Conservation (phyloP, 805 yeast genomes). For the Kuraishia capsulata region DNA sequence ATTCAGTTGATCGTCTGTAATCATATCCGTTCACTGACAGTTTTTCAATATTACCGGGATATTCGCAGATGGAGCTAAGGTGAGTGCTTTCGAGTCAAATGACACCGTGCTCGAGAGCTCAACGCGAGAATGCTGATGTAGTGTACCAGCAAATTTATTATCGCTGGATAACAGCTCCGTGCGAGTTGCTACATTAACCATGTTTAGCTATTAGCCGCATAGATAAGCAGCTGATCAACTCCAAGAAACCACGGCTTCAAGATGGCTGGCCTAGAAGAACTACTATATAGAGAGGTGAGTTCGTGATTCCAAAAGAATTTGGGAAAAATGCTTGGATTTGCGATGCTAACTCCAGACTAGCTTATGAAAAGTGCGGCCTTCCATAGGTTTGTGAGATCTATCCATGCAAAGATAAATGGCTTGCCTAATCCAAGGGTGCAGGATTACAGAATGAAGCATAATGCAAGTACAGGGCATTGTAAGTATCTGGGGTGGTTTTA, state of each 20-base stretch:
- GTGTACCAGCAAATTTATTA: no score
- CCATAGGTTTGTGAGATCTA: conserved; percentile 49
- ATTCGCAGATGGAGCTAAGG: no score
- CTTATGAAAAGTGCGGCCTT: conserved; percentile 51
- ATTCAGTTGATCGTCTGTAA: conserved; percentile 74
- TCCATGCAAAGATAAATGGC: conserved; percentile 59
- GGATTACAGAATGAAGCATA: conserved; percentile 9
- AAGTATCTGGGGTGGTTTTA: conserved; percentile 12
- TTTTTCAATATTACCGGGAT: no score
- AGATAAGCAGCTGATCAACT: no score
- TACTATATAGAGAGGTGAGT: conserved; percentile 6
- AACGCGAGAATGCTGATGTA: no score
- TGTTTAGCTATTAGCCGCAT: no score
- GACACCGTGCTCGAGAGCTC: no score
- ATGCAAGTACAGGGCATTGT: no score
- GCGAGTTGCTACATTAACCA: no score
- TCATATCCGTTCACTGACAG: conserved; percentile 38
- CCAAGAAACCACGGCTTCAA: neutral
- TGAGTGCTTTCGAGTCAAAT: no score
- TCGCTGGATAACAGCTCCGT: no score
- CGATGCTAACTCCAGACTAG: conserved; percentile 10
- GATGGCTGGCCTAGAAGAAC: conserved; percentile 5
- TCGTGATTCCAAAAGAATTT: neutral
- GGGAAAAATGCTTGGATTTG: no score
- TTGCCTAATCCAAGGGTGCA: conserved; percentile 35